These are phyloP conservation scores for Apodospora peruviana DNA, from an alignment of 495 filamentous ascomycete genomes.

Conservation along the genomic window DNA sequence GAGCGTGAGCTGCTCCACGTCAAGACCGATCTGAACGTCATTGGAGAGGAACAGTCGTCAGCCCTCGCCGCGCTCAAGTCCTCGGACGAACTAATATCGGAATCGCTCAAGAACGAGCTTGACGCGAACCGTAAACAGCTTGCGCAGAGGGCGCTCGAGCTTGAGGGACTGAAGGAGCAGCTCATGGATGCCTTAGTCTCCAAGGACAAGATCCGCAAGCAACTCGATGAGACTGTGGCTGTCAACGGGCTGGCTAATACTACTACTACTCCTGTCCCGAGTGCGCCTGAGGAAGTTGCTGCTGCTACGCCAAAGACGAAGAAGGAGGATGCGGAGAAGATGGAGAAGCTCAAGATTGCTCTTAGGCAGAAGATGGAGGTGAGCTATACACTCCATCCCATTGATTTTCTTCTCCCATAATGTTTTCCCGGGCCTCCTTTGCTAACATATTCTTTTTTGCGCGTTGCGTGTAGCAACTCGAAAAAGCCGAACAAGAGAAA, in stretches of 20 bases:
- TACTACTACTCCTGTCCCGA: too few relatives aligned
- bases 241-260: conserved; percentile 4
- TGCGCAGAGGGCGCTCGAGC: conserved; percentile 34
- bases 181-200: conserved; percentile 45
- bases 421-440: neutral
- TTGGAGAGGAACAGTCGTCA: conserved; percentile 41
- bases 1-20: conserved; percentile 40
- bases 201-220: conserved; percentile 49
- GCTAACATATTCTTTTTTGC: conserved; percentile 1
- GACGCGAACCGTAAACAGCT: conserved; percentile 39
- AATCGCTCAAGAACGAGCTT: conserved; percentile 47
- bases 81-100: conserved; percentile 46
- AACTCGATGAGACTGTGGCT: conserved; percentile 35
- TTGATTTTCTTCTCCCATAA: neutral
- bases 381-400: conserved; percentile 10
- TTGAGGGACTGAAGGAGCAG: conserved; percentile 46
- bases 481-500: conserved; percentile 44
- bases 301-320: conserved; percentile 32
- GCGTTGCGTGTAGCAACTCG: conserved; percentile 35
- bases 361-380: conserved; percentile 45
- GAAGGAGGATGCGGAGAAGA: conserved; percentile 46
- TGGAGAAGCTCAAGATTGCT: conserved; percentile 42
- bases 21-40: conserved; percentile 35
- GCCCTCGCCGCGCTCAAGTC: conserved; percentile 47
- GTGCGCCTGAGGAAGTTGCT: conserved; percentile 4